Evolutionary conservation across 192 early-diverging fungal genomes (phyloP).

Genomic region (Linnemannia schmuckeri): DNA sequence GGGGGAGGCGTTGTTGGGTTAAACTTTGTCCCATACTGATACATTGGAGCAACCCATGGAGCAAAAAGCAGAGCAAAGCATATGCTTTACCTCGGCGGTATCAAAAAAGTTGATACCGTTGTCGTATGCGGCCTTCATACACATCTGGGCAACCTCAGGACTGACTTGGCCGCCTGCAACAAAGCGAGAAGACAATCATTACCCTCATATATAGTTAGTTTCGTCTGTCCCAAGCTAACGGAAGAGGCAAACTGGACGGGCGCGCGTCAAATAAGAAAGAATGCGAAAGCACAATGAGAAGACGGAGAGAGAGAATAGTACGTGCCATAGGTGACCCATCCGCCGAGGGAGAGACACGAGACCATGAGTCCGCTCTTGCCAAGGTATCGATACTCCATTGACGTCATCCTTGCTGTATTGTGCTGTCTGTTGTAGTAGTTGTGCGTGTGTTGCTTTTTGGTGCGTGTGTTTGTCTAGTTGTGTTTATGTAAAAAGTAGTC

Average conservation of each 20-base stretch:
- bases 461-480: neutral
- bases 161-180: constrained; percentile 5
- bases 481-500: neutral
- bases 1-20: neutral
- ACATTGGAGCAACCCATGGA: neutral
- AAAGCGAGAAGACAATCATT: neutral
- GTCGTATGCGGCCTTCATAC: constrained; percentile 73
- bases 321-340: constrained; percentile 79
- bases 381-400: constrained; percentile 84
- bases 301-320: neutral
- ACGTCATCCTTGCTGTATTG: neutral
- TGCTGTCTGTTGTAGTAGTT: neutral
- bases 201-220: too few species aligned
- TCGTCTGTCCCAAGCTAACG: neutral
- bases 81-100: constrained; percentile 61
- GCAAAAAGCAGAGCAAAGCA: neutral
- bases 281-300: neutral
- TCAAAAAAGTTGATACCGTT: constrained; percentile 84
- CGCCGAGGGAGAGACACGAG: constrained; percentile 73
- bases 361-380: constrained; percentile 83
- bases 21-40: neutral
- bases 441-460: neutral
- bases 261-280: neutral
- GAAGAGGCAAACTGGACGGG: neutral
- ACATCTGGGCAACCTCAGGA: constrained; percentile 67